Evolutionary conservation across 2,329 filamentous ascomycete genomes (phyloP).

Genomic region (Hymenoscyphus repandus): DNA sequence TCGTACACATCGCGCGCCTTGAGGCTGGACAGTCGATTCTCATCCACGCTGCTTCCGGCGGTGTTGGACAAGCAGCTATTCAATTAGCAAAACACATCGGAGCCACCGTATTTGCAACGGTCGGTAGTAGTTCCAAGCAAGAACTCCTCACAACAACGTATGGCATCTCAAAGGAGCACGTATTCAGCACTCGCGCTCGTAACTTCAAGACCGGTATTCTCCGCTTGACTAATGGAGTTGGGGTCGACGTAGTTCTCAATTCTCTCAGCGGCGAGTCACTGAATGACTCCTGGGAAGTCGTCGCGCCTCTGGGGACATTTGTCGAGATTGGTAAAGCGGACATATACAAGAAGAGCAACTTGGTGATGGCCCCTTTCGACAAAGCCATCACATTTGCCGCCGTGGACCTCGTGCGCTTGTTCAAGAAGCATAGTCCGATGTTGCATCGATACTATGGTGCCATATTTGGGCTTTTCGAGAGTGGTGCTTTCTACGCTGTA

Average conservation of each 20-base stretch:
- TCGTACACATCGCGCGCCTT: slow-evolving; percentile 15
- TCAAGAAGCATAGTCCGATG: too few relatives aligned
- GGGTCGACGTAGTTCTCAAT: slow-evolving; percentile 29
- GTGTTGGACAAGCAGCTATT: slow-evolving; percentile 31
- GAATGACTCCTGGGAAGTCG: slow-evolving; percentile 39
- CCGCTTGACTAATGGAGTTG: slow-evolving; percentile 16
- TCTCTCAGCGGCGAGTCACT: slow-evolving; percentile 26
- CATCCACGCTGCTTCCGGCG: slow-evolving; percentile 31
- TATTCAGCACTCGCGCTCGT: slow-evolving; percentile 35
- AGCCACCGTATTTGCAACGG: slow-evolving; percentile 29
- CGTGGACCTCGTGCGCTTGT: not conserved
- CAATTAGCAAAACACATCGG: slow-evolving; percentile 24
- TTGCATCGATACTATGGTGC: not conserved
- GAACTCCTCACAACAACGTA: slow-evolving; percentile 23
- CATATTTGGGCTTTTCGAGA: not conserved
- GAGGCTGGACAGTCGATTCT: slow-evolving; percentile 24
- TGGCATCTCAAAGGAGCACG: slow-evolving; percentile 33
- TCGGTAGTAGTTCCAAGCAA: slow-evolving; percentile 26
- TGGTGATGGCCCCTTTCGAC: not conserved
- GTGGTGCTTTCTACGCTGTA: not conserved
- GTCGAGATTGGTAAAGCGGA: slow-evolving; percentile 33
- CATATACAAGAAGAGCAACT: slow-evolving; percentile 21
- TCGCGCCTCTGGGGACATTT: slow-evolving; percentile 33
- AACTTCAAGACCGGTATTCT: slow-evolving; percentile 32
- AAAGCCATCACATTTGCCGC: slow-evolving; percentile 4